Evolutionary conservation across 2,329 filamentous ascomycete species (phyloP).

Genomic region (Botryotinia globosa): DNA sequence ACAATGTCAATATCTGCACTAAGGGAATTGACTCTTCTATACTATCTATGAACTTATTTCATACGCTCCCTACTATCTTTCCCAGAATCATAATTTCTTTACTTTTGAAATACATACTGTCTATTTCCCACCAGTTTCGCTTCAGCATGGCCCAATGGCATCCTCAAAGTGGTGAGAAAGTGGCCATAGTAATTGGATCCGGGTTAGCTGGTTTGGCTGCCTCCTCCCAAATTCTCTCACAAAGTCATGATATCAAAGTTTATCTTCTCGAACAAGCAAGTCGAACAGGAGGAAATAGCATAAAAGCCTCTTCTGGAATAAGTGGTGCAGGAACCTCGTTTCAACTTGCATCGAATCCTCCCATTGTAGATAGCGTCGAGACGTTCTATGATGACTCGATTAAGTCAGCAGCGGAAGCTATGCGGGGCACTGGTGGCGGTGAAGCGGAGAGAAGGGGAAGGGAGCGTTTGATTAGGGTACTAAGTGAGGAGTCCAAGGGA

Average conservation of each 20-base stretch:
- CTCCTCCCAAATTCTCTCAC: constrained; percentile 53
- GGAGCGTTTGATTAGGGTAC: constrained; percentile 46
- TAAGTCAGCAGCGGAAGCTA: constrained; percentile 49
- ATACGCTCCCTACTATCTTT: not conserved
- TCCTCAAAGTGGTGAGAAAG: not conserved
- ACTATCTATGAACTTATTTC: not conserved
- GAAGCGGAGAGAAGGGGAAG: constrained; percentile 28
- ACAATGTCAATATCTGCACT: not conserved
- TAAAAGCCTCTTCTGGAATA: constrained; percentile 66
- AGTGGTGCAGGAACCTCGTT: constrained; percentile 60
- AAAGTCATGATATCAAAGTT: constrained; percentile 47
- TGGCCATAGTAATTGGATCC: constrained; percentile 60
- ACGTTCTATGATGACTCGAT: constrained; percentile 56
- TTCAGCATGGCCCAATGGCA: not conserved
- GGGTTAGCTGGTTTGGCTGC: constrained; percentile 63
- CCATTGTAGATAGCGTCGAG: constrained; percentile 35
- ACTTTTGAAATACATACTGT: not conserved
- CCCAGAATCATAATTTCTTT: not conserved
- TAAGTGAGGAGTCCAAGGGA: constrained; percentile 48
- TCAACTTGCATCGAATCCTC: constrained; percentile 44
- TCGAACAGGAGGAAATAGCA: constrained; percentile 62
- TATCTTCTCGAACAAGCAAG: constrained; percentile 56
- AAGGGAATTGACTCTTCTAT: not conserved
- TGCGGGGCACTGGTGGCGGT: constrained; percentile 18
- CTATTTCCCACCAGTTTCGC: not conserved